Percentiles rank a stretch among this genome's conserved stretches.
Conservation (phyloP, 148 eudicot species). For the Spergularia bocconei region DNA sequence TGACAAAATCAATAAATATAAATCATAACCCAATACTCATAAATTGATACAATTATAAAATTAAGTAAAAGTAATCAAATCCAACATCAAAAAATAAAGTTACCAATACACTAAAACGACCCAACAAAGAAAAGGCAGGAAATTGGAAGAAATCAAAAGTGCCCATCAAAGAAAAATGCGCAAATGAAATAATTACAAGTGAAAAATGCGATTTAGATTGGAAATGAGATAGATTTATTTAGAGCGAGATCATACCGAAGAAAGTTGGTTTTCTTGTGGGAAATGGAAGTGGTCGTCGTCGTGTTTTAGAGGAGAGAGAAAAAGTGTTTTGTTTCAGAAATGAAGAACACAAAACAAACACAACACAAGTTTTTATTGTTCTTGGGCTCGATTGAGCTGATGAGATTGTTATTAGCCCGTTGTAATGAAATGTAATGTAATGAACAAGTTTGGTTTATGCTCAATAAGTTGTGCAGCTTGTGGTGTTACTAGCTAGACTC, state of each 20-base stretch:
- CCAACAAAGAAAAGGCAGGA: neutral
- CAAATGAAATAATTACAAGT: neutral
- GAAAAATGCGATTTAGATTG: neutral
- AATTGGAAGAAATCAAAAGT: neutral
- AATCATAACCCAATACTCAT: neutral
- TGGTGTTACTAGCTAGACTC: no score
- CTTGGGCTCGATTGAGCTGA: no score
- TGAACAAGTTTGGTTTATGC: no score
- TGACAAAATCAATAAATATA: neutral
- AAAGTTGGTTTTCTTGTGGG: neutral
- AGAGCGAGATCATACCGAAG: conserved; percentile 10
- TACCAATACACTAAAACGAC: neutral
- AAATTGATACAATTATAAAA: neutral
- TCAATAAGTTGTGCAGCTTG: no score
- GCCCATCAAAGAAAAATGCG: conserved; percentile 2
- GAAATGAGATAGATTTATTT: neutral
- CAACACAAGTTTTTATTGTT: no score
- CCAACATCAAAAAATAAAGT: neutral
- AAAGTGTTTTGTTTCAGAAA: no score
- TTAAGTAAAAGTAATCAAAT: neutral
- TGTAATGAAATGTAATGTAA: no score
- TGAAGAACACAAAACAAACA: no score
- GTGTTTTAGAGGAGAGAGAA: no score
- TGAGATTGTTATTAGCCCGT: no score
- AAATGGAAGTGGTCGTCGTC: neutral